Conservation (phyloP, 352 stramenopile genomes). For the Phytophthora cryptogea region DNA sequence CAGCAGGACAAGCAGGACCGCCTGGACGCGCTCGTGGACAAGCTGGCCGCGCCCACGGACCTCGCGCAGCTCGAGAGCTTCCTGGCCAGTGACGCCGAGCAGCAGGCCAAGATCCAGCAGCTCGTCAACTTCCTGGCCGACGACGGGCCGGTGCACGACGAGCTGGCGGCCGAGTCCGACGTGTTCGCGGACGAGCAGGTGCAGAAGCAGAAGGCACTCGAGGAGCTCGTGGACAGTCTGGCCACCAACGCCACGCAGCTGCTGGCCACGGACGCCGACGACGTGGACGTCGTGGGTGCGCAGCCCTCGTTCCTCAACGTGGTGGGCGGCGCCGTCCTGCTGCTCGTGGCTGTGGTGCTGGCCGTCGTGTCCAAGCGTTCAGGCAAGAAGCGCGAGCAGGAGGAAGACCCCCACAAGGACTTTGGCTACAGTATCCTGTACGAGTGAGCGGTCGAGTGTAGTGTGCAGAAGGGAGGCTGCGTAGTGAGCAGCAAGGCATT, state of each 20-base stretch:
- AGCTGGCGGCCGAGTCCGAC: constrained; percentile 8
- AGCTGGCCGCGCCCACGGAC: constrained; percentile 11
- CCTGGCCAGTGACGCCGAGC: constrained; percentile 18
- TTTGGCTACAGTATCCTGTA: constrained; percentile 40
- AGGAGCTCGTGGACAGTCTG: constrained; percentile 26
- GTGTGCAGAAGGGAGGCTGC: neutral
- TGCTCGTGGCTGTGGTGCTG: constrained; percentile 34
- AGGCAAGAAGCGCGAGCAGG: constrained; percentile 8
- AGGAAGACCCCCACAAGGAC: constrained; percentile 22
- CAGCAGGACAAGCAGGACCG: constrained; percentile 25
- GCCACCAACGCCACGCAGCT: constrained; percentile 9
- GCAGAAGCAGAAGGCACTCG: constrained; percentile 20
- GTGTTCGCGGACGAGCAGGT: constrained; percentile 32
- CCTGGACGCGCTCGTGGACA: constrained; percentile 26
- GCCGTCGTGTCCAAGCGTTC: constrained; percentile 31
- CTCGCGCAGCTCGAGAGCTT: constrained; percentile 16
- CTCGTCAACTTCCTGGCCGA: constrained; percentile 34
- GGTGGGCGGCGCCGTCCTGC: constrained; percentile 28
- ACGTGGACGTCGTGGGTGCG: constrained; percentile 11
- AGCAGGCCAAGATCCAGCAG: constrained; percentile 29
- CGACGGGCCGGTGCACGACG: constrained; percentile 5
- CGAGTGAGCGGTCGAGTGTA: constrained; percentile 16
- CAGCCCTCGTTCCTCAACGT: constrained; percentile 27
- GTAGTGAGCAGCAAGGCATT: neutral
- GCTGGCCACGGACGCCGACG: constrained; percentile 22